phyloP scores from a whole-genome alignment of 495 filamentous ascomycete genomes.

The Hyphodiscus hymeniophilus region DNA sequence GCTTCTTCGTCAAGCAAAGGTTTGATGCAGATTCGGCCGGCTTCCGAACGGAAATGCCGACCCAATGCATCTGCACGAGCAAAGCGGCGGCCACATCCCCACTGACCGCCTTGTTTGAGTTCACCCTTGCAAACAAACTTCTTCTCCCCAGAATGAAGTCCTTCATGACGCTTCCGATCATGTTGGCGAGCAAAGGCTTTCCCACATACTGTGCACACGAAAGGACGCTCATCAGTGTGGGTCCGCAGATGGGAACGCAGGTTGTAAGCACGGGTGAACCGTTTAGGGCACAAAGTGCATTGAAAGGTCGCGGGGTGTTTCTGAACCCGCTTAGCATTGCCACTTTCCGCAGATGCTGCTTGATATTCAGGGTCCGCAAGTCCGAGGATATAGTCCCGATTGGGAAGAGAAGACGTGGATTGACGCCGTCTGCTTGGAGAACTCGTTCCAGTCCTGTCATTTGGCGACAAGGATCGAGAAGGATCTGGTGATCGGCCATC shows the following conservation, averaged over 20 bases:
- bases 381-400: slow-evolving; percentile 87
- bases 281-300: slow-evolving; percentile 76
- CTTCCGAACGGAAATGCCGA: slow-evolving; percentile 94
- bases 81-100: slow-evolving; percentile 92
- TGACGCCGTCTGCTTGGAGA: slow-evolving; percentile 67
- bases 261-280: slow-evolving; percentile 85
- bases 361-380: slow-evolving; percentile 83
- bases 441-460: slow-evolving; percentile 46
- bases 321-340: slow-evolving; percentile 67
- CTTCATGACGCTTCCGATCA: slow-evolving; percentile 86
- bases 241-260: slow-evolving; percentile 86
- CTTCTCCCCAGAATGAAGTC: slow-evolving; percentile 86
- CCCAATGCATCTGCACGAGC: slow-evolving; percentile 93
- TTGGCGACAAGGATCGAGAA: slow-evolving; percentile 62
- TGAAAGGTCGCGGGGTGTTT: slow-evolving; percentile 95
- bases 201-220: slow-evolving; percentile 91
- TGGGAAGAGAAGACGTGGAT: slow-evolving; percentile 78
- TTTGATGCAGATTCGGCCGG: slow-evolving; percentile 92
- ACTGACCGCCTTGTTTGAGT: slow-evolving; percentile 69
- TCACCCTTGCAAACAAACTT: slow-evolving; percentile 95
- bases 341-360: slow-evolving; percentile 45
- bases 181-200: slow-evolving; percentile 96
- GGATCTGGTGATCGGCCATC: slow-evolving; percentile 38
- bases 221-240: slow-evolving; percentile 86
- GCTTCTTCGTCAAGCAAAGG: slow-evolving; percentile 87